Evolutionary conservation across 805 yeast species (phyloP).

Genomic region (Candida krabiensis): DNA sequence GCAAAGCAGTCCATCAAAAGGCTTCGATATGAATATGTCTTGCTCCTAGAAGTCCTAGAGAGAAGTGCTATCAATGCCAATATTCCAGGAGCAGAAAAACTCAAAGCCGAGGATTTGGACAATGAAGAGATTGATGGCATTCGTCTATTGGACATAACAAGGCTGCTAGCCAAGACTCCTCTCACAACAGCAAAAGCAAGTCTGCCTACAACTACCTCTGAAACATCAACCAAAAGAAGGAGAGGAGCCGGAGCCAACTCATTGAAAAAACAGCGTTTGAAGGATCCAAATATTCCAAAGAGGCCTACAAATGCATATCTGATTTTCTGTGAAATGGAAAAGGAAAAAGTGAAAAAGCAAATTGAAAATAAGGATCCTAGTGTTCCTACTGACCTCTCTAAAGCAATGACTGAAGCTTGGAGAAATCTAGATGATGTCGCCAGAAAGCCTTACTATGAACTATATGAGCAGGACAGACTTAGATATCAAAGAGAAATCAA

Average conservation of each 20-base stretch:
- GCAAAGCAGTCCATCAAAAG: slow-evolving; percentile 75
- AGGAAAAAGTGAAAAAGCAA: slow-evolving; percentile 64
- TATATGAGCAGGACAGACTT: slow-evolving; percentile 75
- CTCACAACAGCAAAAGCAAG: slow-evolving; percentile 22
- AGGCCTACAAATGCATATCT: slow-evolving; percentile 90
- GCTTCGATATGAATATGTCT: slow-evolving; percentile 76
- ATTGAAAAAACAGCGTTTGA: slow-evolving; percentile 35
- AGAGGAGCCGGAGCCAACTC: slow-evolving; percentile 31
- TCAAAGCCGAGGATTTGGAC: slow-evolving; percentile 27
- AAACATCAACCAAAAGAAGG: slow-evolving; percentile 29
- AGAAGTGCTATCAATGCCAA: slow-evolving; percentile 38
- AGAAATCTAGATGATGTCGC: slow-evolving; percentile 66
- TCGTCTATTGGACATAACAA: slow-evolving; percentile 27
- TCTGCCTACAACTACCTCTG: slow-evolving; percentile 10
- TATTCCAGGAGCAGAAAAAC: slow-evolving; percentile 24
- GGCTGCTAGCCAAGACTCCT: slow-evolving; percentile 28
- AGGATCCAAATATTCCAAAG: slow-evolving; percentile 86
- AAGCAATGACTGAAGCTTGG: slow-evolving; percentile 85
- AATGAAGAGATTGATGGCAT: slow-evolving; percentile 29
- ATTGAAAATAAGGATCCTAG: slow-evolving; percentile 54
- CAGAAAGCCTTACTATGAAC: slow-evolving; percentile 68
- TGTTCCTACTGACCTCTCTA: slow-evolving; percentile 63
- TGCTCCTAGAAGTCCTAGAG: slow-evolving; percentile 79
- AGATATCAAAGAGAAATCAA: slow-evolving; percentile 75
- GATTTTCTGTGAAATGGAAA: slow-evolving; percentile 83